Evolutionary conservation across 495 filamentous ascomycete species (phyloP), one percentile per base, ranked within the genome.

Genomic region (Elasticomyces elasticus): DNA sequence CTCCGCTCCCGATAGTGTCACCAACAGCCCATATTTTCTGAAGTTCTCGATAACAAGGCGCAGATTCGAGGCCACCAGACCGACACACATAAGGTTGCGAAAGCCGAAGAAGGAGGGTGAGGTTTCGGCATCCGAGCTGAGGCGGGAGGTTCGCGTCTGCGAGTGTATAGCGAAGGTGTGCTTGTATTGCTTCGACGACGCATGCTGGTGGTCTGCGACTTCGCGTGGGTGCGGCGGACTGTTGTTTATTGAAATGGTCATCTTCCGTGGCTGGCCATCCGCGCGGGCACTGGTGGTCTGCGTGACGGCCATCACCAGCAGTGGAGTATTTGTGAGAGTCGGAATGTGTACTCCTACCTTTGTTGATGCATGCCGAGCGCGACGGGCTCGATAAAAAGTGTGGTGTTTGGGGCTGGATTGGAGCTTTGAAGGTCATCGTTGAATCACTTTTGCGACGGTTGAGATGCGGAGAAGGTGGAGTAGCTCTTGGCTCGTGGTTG

Each of bases 11-110:
- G 80, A 79, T 48, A 98, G 75, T 64, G 91, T 94, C 54, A 98
- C 94, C 12, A 98, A 73, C 38, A 97, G 87, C 23, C 90, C 90
- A 65, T 96, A 96, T 85, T 98, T 98, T 74, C 89, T 86, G 62
- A 87, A 94, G 62, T 98, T 98, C 72, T 97, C 92, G 61, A 98
- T 87, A 55, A 98, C 82, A 56, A 98, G 75, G 58, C 92, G 79
- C 9, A 98, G 73, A 61, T 98, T 98, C 64, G 89, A 89, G 41
- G 89, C 90, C 61, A 96, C 88, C 87, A 63, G 45, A 33, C 95
- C 87, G 56, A 97, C 82, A 12, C 95, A 87, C 91, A 96, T 96
- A 44, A 98, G 74, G 61, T 98, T 98, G 28, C 90, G 76, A 62
- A 98, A 97, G 0, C 92, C 92, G 38, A 95, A 67, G 65, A 96